A percentile compares a stretch with the other conserved stretches of the same genome.
Conservation (phyloP, 768 basidiomycete genomes). For the Mycena belliarum region DNA sequence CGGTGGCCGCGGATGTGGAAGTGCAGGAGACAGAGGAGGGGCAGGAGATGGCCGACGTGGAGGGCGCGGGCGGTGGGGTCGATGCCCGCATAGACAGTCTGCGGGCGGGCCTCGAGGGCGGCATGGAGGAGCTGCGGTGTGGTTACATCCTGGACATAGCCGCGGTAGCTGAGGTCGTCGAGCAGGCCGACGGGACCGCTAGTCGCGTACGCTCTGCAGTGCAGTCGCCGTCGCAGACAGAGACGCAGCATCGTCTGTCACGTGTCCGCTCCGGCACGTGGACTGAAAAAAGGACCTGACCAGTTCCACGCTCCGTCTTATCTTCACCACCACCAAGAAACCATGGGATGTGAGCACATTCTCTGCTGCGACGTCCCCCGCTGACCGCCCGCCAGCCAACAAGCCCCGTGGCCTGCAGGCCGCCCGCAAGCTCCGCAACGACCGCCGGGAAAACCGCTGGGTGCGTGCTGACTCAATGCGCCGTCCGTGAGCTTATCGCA, state of each 20-base stretch:
- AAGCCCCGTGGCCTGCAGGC: constrained; percentile 99
- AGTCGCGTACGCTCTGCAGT: neutral
- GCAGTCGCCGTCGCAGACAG: neutral
- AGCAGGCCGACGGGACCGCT: constrained; percentile 30
- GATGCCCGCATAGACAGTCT: constrained; percentile 81
- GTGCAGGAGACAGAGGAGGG: constrained; percentile 83
- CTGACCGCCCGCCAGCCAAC: constrained; percentile 61
- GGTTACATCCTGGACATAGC: constrained; percentile 51
- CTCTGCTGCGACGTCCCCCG: constrained; percentile 15
- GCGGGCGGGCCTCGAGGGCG: constrained; percentile 39
- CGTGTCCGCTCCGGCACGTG: no score
- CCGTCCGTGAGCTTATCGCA: constrained; percentile 7
- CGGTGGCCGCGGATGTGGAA: constrained; percentile 86
- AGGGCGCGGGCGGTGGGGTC: constrained; percentile 91
- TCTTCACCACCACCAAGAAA: neutral
- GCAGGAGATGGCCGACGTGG: constrained; percentile 93
- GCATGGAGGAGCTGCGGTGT: constrained; percentile 41
- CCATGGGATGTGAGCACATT: constrained; percentile 79
- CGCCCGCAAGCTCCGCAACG: constrained; percentile 94
- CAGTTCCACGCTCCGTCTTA: neutral
- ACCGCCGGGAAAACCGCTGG: constrained; percentile 97
- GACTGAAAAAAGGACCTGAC: no score
- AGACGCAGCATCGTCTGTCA: neutral
- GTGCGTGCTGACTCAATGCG: constrained; percentile 45
- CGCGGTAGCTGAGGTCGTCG: constrained; percentile 45